Evolutionary conservation across 257 asterid species (phyloP), one percentile per base, ranked within the genome.

Genomic region (Solanum raphanifolium): DNA sequence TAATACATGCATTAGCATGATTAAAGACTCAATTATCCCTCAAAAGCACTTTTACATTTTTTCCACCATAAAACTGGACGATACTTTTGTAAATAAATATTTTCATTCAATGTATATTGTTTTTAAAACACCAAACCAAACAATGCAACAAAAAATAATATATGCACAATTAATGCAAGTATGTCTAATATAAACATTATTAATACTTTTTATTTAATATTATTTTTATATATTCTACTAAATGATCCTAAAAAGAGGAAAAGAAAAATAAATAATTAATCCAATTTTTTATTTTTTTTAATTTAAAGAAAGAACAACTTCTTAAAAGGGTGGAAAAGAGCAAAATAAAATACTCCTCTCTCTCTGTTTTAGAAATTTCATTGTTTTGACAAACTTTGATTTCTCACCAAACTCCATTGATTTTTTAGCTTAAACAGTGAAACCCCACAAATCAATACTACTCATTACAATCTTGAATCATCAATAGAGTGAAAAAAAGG

Each of bases 371-470:
- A 78, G 89, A 90, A 34, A 90, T 90, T 92, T 90, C 91, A 85
- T 89, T 73, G 91, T 75, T 75, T 82, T 87, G 91, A 87, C 90
- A 87, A 81, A 25, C 75, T 88, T 92, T 90, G 18, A 27, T 27
- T 89, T 84, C 85, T 83, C 72, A 86, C 73, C 89, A 73, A 73
- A 90, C 36, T 27, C 90, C 74, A 88, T 92, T 52, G 4, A 5
- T 90, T 72, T 92, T 11, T 13, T 13, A 92, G 86, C 91, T 94
- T 89, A 91, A 92, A 94, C 65, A 55, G 52, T 83, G 82, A 88
- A 92, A 83, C 93, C 91, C 92, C 83, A 7, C 29, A 52, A 65
- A 46, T 38, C 41, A 29, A 46, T 16, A 46, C 6, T 83, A 89
- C 92, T 91, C 58, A 87, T 88, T 88, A 66, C 89, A 87, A 88